Conservation (phyloP, 1,284 basidiomycete species). For the Heterobasidion parviporum region DNA sequence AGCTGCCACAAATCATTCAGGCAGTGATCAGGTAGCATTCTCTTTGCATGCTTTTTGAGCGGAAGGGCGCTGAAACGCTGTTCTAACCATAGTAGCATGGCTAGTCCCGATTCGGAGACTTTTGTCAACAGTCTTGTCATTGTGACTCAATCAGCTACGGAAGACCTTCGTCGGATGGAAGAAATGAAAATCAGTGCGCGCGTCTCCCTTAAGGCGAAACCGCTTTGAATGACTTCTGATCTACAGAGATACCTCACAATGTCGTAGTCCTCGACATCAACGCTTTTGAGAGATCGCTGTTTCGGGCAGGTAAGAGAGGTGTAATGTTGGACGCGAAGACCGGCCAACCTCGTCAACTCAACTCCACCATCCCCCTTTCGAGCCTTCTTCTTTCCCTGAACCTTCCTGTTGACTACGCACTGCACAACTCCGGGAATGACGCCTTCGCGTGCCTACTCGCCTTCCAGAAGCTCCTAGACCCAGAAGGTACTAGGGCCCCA, state of each 20-base stretch:
- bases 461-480: slow-evolving; percentile 57
- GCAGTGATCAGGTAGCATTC: slow-evolving; percentile 58
- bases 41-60: background rate
- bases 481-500: slow-evolving; percentile 25
- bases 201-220: slow-evolving; percentile 5
- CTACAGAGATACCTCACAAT: slow-evolving; percentile 64
- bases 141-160: slow-evolving; percentile 57
- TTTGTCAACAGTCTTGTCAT: slow-evolving; percentile 67
- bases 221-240: background rate
- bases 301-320: slow-evolving; percentile 45
- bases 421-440: slow-evolving; percentile 68
- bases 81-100: slow-evolving; percentile 44
- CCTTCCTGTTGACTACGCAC: slow-evolving; percentile 29
- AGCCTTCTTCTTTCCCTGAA: slow-evolving; percentile 46
- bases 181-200: slow-evolving; percentile 70
- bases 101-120: slow-evolving; percentile 73
- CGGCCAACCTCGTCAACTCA: slow-evolving; percentile 36
- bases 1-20: slow-evolving; percentile 65
- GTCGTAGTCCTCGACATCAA: slow-evolving; percentile 64
- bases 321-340: slow-evolving; percentile 50
- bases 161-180: slow-evolving; percentile 51
- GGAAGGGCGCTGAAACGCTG: background rate
- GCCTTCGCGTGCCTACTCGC: slow-evolving; percentile 57
- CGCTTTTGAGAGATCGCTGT: slow-evolving; percentile 52
- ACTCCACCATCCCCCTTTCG: slow-evolving; percentile 45